Evolutionary conservation across 495 filamentous ascomycete genomes (phyloP).

Genomic region (Penicillium samsonianum): DNA sequence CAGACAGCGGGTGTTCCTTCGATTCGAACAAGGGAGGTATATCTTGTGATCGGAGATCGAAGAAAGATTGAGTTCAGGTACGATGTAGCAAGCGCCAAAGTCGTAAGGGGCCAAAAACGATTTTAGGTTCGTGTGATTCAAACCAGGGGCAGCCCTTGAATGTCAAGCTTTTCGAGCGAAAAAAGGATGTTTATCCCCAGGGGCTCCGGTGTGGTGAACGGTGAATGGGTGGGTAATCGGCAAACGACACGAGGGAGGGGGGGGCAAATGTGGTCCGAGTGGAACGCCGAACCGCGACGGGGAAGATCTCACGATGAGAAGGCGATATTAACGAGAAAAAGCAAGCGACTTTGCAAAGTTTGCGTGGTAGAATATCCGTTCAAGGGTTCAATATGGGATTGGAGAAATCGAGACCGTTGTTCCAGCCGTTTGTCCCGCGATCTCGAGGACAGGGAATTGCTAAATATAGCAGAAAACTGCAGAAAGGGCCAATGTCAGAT

Average conservation of each 20-base stretch:
- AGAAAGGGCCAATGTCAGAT: slow-evolving; percentile 35
- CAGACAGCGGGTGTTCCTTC: slow-evolving; percentile 2
- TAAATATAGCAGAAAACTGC: slow-evolving; percentile 46
- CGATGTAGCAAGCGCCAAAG: slow-evolving; percentile 10
- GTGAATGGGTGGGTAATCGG: slow-evolving; percentile 12
- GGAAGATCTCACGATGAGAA: slow-evolving; percentile 6
- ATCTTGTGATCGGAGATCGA: slow-evolving; percentile 11
- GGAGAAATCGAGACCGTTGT: slow-evolving; percentile 22
- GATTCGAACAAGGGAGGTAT: not conserved
- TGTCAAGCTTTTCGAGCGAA: not conserved
- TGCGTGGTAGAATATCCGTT: not conserved
- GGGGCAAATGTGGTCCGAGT: slow-evolving; percentile 16
- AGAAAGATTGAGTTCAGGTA: slow-evolving; percentile 2
- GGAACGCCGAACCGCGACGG: slow-evolving; percentile 13
- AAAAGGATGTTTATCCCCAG: not conserved
- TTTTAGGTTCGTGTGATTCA: not conserved
- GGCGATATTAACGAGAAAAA: not conserved
- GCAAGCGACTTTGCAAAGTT: slow-evolving; percentile 10
- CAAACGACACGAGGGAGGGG: slow-evolving; percentile 24
- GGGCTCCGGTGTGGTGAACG: slow-evolving; percentile 3
- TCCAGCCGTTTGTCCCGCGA: slow-evolving; percentile 33
- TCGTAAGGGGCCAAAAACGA: not conserved
- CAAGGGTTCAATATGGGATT: slow-evolving; percentile 13
- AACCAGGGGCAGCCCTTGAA: not conserved
- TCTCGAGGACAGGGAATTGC: slow-evolving; percentile 34